Percentiles rank a stretch among this genome's conserved stretches.
Conservation (phyloP, 2,329 filamentous ascomycete species). For the Curvularia sp. region DNA sequence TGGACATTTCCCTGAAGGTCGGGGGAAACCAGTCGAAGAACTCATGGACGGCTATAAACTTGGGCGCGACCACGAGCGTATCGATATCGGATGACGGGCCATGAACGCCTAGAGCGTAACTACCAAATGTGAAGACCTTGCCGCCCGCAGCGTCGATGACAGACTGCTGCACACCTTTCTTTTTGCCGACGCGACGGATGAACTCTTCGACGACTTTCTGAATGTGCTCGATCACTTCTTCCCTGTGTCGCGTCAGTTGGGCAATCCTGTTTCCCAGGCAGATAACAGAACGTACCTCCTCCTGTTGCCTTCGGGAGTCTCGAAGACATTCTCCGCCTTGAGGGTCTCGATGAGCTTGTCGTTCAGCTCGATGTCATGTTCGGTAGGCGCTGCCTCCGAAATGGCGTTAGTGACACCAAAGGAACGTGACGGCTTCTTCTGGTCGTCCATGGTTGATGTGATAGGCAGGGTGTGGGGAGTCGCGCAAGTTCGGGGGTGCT, state of each 20-base stretch:
- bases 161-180: conserved; percentile 75
- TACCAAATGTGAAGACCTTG: conserved; percentile 95
- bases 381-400: conserved; percentile 76
- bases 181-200: conserved; percentile 78
- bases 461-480: conserved; percentile 13
- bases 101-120: conserved; percentile 91
- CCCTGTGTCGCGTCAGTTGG: conserved; percentile 56
- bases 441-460: conserved; percentile 41
- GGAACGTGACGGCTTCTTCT: conserved; percentile 36
- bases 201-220: conserved; percentile 85
- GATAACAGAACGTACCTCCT: conserved; percentile 69
- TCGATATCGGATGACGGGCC: conserved; percentile 97
- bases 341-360: conserved; percentile 83
- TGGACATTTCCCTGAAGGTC: conserved; percentile 76
- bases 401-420: conserved; percentile 87
- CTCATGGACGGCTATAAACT: conserved; percentile 85
- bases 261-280: background rate
- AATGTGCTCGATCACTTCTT: conserved; percentile 75
- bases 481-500: conserved; percentile 31
- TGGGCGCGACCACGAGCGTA: conserved; percentile 89
- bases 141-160: conserved; percentile 85
- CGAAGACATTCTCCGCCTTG: conserved; percentile 89
- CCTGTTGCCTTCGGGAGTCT: conserved; percentile 79
- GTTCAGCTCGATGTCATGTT: conserved; percentile 77
- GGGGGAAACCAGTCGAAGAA: conserved; percentile 92